A percentile compares a stretch with the other conserved stretches of the same genome.
Conservation (phyloP, 331 rosid genomes). For the Dryas integrifolia region DNA sequence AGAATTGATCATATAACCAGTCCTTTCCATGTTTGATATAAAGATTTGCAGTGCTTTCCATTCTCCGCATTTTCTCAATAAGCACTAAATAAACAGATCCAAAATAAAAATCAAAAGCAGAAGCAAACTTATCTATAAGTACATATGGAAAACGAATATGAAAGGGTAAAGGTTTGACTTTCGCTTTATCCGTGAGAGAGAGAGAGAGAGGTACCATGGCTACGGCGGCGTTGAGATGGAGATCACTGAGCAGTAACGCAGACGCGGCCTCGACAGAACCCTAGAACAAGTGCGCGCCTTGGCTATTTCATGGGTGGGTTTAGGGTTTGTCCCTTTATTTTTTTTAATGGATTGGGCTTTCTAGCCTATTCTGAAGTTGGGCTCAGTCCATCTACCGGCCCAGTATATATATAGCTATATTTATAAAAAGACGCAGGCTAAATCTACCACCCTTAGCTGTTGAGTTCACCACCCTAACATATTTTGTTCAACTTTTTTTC, state of each 20-base stretch:
- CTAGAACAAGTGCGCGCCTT: neutral
- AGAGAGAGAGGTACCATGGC: constrained; percentile 17
- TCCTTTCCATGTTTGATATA: neutral
- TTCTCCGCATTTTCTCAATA: neutral
- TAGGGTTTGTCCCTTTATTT: neutral
- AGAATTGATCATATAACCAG: neutral
- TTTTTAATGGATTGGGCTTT: neutral
- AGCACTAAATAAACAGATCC: neutral
- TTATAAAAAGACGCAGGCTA: too few species aligned
- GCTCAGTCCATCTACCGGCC: neutral
- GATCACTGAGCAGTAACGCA: neutral
- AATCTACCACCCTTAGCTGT: too few species aligned
- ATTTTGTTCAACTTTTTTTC: too few species aligned
- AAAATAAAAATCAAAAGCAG: neutral
- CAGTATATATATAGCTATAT: neutral
- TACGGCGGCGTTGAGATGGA: constrained; percentile 11
- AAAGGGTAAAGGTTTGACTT: neutral
- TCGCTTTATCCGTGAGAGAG: neutral
- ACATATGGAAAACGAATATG: neutral
- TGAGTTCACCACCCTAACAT: too few species aligned
- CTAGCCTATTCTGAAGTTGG: neutral
- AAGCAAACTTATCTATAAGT: neutral
- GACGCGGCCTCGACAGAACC: neutral
- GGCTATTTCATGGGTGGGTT: neutral
- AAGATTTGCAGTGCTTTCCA: neutral